Evolutionary conservation across 192 early-diverging fungal genomes (phyloP), one percentile per base, ranked within the genome.

Genomic region (Coemansia sp.): DNA sequence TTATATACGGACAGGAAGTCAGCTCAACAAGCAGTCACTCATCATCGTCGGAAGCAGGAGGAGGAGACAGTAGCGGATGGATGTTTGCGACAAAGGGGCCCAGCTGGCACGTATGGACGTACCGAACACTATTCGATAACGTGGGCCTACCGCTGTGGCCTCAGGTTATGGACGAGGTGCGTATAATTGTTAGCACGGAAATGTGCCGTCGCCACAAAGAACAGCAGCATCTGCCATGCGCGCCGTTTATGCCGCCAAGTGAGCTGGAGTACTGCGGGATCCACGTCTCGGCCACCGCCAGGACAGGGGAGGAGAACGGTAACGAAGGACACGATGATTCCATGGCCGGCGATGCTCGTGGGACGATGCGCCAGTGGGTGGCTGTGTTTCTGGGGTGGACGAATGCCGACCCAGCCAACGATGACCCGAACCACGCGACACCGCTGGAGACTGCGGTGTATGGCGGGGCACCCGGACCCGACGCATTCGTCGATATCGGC

Each of bases 41-140:
- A 52, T 51, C 48, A 15, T 49, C 62, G 66, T 63, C 46, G 3
- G 16, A 3, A 47, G 16, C 1, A 11, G 10, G 12, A n/a, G 46
- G 16, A 43, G 12, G 9, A 10, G 41, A 2, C 7, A 57, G 39
- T 57, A 37, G 32, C 10, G 74, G 65, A 0, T 82, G 80, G 80
- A 65, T 26, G 21, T 66, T 82, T 16, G 63, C 61, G 6, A 64
- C 75, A 4, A 43, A 54, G 5, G 74, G 74, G 32, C 71, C 51
- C 26, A 74, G 68, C 52, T 82, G 80, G 80, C 75, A 82, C 32
- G 54, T 72, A 0, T 82, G 80, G 80, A 73, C 46, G 58, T 62
- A 77, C 69, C 41, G 59, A 37, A 42, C 74, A 1, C 32, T 74
- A 3, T 45, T 76, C 48, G 80, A 82, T 56, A 40, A 59, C 41